Evolutionary conservation across 768 basidiomycete species (phyloP), one percentile per base, ranked within the genome.

Genomic region (Chlorophyllum brunneum): DNA sequence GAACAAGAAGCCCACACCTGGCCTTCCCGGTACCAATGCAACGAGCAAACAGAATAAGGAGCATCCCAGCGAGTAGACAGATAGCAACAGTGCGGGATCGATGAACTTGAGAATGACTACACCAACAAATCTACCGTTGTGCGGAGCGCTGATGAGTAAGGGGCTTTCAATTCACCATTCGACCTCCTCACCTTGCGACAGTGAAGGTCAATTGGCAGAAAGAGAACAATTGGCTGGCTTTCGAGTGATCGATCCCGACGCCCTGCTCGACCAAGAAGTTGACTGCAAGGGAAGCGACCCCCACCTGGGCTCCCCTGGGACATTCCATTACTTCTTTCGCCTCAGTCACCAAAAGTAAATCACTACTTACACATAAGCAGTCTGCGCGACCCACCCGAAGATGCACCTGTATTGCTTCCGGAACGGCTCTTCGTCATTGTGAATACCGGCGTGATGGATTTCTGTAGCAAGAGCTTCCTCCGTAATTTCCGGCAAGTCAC

Each of bases 341-440:
- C 13, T 29, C 34, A 24, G 5, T 22, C 10, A 37, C 13, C 4
- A 27, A 52, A 24, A 31, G 45, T 31, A 18, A 29, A 55, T 18
- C 7, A 33, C 31, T 13, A 67, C 81, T 45, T 67, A 84, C 77
- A 79, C 73, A 59, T 85, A 86, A 36, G 75, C 68, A 37, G 82
- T 88, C 64, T 90, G 88, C 16, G 85, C 85, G 49, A 87, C 76
- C 59, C 79, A 86, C 26, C 87, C 87, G 61, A 86, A 82, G 44
- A 88, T 71, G 55, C 85, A 85, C 49, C 80, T 78, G 58, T 79
- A 83, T 58, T 89, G 86, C 66, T 75, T 83, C 71, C 75, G 77
- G 67, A 90, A 87, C 2, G 87, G 69, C 48, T 80, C 77, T 16
- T 70, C 65, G 33, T 76, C 73, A 5, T 63, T 62, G 20, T 67